Conservation (phyloP, 2,329 filamentous ascomycete species). For the Botrytis paeoniae region DNA sequence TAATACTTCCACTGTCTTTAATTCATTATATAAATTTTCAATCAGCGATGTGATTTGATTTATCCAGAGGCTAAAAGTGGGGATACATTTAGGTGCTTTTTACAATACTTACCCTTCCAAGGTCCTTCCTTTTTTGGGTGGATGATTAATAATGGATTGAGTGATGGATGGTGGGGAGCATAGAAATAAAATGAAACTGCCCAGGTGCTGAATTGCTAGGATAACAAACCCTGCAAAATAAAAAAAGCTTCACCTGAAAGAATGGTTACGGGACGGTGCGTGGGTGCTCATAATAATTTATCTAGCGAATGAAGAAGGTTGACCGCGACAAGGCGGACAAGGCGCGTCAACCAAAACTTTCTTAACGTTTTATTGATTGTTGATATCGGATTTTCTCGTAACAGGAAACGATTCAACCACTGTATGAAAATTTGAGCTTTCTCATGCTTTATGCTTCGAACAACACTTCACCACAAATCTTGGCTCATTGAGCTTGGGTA, state of each 20-base stretch:
- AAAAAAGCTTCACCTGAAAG: conserved; percentile 12
- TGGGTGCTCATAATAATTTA: background rate
- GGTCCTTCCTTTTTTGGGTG: background rate
- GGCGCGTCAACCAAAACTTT: conserved; percentile 27
- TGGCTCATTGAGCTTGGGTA: conserved; percentile 46
- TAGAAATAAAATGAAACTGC: background rate
- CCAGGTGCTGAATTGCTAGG: background rate
- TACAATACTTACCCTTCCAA: too few relatives aligned
- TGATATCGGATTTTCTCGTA: background rate
- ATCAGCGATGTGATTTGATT: too few relatives aligned
- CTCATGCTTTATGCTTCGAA: conserved; percentile 37
- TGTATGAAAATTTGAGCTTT: conserved; percentile 16
- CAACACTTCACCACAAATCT: conserved; percentile 28
- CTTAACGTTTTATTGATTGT: background rate
- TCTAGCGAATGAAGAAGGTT: conserved; percentile 7
- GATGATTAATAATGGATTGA: background rate
- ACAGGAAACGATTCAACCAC: background rate
- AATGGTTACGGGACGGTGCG: background rate
- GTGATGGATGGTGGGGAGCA: background rate
- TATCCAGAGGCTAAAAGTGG: too few relatives aligned
- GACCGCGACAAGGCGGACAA: conserved; percentile 19
- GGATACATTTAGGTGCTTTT: too few relatives aligned
- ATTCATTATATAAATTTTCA: too few relatives aligned
- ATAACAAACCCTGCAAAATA: conserved; percentile 6
- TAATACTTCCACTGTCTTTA: too few relatives aligned